Conservation (phyloP, 805 yeast genomes). For the Lipomyces orientalis region DNA sequence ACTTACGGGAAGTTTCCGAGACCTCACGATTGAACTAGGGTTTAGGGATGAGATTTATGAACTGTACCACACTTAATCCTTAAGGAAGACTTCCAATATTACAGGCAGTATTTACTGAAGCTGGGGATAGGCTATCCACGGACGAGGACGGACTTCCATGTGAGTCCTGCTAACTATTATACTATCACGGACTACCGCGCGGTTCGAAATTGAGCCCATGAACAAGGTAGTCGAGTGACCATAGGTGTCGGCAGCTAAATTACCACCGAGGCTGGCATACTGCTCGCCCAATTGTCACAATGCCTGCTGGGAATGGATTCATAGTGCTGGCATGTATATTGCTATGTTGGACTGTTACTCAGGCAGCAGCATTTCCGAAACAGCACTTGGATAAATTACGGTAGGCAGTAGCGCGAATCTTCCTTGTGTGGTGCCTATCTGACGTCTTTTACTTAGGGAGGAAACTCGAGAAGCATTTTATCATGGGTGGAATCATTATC, state of each 20-base stretch:
- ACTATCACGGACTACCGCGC: background rate
- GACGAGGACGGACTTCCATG: background rate
- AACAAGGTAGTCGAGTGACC: background rate
- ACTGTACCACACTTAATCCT: background rate
- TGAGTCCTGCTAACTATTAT: background rate
- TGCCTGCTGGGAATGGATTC: conserved; percentile 6
- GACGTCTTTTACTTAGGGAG: conserved; percentile 20
- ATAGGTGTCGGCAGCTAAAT: background rate
- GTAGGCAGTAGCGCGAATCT: conserved; percentile 6
- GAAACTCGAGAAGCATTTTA: conserved; percentile 55
- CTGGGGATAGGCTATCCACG: background rate
- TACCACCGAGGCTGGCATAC: background rate
- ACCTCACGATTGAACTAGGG: too few relatives aligned
- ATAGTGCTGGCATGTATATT: conserved; percentile 12
- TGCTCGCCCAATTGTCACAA: background rate
- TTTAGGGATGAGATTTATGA: too few relatives aligned
- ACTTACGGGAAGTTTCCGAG: too few relatives aligned
- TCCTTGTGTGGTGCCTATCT: background rate
- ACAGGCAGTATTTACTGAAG: background rate
- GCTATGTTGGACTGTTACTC: conserved; percentile 11
- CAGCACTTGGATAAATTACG: conserved; percentile 27
- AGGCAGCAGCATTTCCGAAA: conserved; percentile 24
- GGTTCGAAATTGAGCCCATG: background rate
- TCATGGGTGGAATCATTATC: conserved; percentile 77
- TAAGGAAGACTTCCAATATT: background rate